A percentile compares a stretch with the other conserved stretches of the same genome.
phyloP scores from a whole-genome alignment of 2,329 filamentous ascomycete species.

The Akanthomyces uredinophilus region DNA sequence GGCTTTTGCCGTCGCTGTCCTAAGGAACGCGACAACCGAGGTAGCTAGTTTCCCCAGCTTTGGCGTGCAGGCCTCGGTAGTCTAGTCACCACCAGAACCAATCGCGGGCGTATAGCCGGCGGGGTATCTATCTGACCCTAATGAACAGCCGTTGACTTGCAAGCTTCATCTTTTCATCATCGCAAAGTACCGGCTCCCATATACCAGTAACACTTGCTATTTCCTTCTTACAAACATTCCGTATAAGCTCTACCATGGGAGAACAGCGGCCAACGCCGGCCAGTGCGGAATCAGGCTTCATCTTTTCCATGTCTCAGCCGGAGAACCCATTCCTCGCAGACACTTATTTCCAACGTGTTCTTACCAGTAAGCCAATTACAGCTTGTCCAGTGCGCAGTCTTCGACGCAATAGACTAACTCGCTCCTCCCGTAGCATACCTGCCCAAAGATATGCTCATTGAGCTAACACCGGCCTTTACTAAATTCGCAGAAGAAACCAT shows the following conservation, averaged over 20 bases:
- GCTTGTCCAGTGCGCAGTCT: no score
- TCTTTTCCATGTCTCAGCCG: slow-evolving; percentile 8
- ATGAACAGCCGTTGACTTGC: no score
- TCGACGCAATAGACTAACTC: no score
- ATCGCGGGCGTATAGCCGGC: no score
- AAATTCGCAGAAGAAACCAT: slow-evolving; percentile 3
- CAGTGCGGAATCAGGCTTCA: slow-evolving; percentile 11
- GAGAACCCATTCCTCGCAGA: slow-evolving; percentile 12
- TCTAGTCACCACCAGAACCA: no score
- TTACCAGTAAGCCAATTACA: neutral
- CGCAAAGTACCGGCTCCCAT: neutral
- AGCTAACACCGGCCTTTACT: neutral
- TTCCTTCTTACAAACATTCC: neutral
- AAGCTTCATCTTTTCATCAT: no score
- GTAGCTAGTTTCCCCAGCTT: no score
- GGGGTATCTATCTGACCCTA: no score
- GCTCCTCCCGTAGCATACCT: slow-evolving; percentile 1
- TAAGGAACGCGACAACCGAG: no score
- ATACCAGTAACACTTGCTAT: neutral
- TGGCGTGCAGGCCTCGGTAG: no score
- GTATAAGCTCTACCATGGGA: neutral
- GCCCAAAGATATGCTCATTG: neutral
- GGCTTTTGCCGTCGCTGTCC: no score
- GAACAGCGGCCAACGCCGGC: neutral
- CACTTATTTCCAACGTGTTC: slow-evolving; percentile 1